Conservation (phyloP, 2,329 filamentous ascomycete genomes). For the Anisogramma anomala region DNA sequence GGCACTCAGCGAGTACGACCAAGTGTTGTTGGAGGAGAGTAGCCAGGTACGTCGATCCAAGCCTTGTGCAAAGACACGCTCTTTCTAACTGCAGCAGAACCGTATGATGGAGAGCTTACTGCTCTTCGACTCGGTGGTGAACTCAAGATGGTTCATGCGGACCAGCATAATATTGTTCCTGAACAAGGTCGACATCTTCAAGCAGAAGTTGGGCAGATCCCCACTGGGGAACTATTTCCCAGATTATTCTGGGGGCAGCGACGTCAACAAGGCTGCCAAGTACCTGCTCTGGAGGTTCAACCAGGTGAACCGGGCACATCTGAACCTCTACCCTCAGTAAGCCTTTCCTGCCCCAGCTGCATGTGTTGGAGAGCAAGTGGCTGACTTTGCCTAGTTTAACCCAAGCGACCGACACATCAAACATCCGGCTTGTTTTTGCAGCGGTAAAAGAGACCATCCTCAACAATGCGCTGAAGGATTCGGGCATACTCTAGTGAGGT, state of each 20-base stretch:
- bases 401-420: conserved; percentile 96
- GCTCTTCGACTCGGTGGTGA: conserved; percentile 95
- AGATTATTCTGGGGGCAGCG: conserved; percentile 93
- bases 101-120: conserved; percentile 99
- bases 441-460: conserved; percentile 98
- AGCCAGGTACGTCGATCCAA: conserved; percentile 61
- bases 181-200: conserved; percentile 98
- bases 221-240: conserved; percentile 93
- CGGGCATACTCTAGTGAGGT: conserved; percentile 67
- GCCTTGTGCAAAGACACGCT: background rate
- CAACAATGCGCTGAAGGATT: conserved; percentile 96
- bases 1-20: conserved; percentile 94
- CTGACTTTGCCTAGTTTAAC: conserved; percentile 56
- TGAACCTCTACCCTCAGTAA: conserved; percentile 96
- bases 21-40: conserved; percentile 90
- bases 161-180: conserved; percentile 98
- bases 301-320: conserved; percentile 89
- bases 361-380: background rate
- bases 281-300: conserved; percentile 98
- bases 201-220: conserved; percentile 80
- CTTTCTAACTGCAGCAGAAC: conserved; percentile 47
- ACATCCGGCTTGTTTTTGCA: conserved; percentile 94
- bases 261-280: conserved; percentile 96
- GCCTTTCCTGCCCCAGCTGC: conserved; percentile 25
- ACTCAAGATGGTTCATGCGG: conserved; percentile 97